A percentile compares a stretch with the other conserved stretches of the same genome.
Conservation (phyloP, 73 alveolate genomes). For the Tetrahymena elliotti region DNA sequence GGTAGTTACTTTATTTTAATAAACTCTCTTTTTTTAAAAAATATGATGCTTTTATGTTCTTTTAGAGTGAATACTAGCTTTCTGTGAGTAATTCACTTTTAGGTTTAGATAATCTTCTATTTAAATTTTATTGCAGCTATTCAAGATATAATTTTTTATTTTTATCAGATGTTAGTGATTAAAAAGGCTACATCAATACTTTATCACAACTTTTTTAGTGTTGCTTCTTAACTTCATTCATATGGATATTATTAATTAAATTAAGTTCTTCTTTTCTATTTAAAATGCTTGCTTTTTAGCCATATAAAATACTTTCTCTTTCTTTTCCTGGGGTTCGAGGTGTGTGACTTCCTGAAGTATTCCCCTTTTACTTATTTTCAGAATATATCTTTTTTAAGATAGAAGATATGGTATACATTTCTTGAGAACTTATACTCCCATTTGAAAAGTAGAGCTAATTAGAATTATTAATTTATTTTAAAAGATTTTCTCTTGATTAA, state of each 20-base stretch:
- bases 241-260: background rate
- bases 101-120: background rate
- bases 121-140: background rate
- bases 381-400: background rate
- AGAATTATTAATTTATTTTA: background rate
- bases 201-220: background rate
- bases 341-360: background rate
- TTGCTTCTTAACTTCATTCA: background rate
- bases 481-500: background rate
- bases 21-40: too few relatives aligned
- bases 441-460: background rate
- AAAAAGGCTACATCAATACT: background rate
- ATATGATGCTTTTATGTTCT: too few relatives aligned
- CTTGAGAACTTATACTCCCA: background rate
- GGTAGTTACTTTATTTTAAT: background rate
- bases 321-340: background rate
- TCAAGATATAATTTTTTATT: background rate
- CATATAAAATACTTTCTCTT: background rate
- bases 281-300: background rate
- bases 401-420: background rate
- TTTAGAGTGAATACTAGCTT: too few relatives aligned
- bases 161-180: background rate
- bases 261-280: background rate
- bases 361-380: background rate
- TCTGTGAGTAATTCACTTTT: background rate